Evolutionary conservation across 306 rosid genomes (phyloP).

Genomic region (Vigna unguiculata): DNA sequence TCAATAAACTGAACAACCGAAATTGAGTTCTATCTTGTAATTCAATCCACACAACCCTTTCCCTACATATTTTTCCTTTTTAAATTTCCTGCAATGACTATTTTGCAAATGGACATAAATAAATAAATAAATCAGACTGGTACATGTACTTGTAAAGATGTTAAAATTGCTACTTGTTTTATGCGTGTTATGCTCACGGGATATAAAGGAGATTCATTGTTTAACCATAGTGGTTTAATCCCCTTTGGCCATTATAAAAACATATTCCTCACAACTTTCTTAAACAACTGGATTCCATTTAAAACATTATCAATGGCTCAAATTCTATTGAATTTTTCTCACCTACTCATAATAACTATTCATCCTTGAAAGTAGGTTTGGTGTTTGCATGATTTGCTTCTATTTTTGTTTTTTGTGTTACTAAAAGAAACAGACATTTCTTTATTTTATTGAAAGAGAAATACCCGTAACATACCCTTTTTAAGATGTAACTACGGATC

Average conservation of each 20-base stretch:
- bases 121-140: background rate
- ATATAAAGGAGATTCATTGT: conserved; percentile 8
- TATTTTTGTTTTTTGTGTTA: background rate
- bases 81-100: background rate
- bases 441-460: background rate
- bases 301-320: background rate
- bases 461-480: no score
- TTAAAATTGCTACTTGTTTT: background rate
- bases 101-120: background rate
- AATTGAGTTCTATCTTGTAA: conserved; percentile 30
- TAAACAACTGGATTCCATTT: conserved; percentile 11
- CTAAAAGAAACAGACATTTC: background rate
- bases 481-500: background rate
- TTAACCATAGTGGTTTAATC: background rate
- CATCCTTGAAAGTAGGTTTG: conserved; percentile 12
- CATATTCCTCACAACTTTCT: conserved; percentile 20
- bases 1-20: conserved; percentile 41
- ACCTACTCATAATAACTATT: background rate
- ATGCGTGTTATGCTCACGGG: background rate
- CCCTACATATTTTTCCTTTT: background rate
- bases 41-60: conserved; percentile 26
- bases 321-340: conserved; percentile 3
- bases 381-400: background rate
- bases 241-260: background rate
- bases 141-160: background rate